Evolutionary conservation across 2,329 filamentous ascomycete species (phyloP), one percentile per base, ranked within the genome.

Genomic region (Drechmeria coniospora): DNA sequence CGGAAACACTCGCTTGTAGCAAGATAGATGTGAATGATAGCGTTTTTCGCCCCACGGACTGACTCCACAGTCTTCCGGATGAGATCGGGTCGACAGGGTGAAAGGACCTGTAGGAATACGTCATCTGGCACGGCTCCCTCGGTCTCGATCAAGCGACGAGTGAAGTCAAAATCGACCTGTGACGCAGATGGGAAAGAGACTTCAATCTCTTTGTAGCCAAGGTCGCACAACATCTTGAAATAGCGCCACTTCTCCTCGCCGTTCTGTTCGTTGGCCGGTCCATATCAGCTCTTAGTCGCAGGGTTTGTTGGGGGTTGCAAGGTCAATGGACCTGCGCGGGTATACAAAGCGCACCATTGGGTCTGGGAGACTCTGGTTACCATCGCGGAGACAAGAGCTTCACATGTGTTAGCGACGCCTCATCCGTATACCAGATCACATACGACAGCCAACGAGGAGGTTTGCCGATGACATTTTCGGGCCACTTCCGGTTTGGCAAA

Each of bases 201-300:
- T 51, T 95, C 87, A 39, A 95, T 94, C 58, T 95, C 87, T 59
- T 94, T 95, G 67, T 92, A 95, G 42, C 90, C 87, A 27, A 94
- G 67, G 35, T 87, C 74, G 45, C 78, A 73, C 29, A 95, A 72
- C 83, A 92, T 92, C 57, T 86, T 76, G 65, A 95, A 95, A 65
- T 86, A 95, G 35, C 67, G 65, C 73, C 79, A 90, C 60, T 95
- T 95, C 63, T 94, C 84, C 26, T 93, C 82, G 41, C 83, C 83
- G 47, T 83, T 90, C 82, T 90, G 44, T 15, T 9, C 12, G 20
- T 16, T 11, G 12, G 20, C 20, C 12, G 20, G 18, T 6, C 7
- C 18, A 6, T 7, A 20, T 6, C 15, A 16, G n/a, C 21, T 8
- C 21, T 12, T 12, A n/a, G 21, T 8, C 8, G 7, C 21, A 19